phyloP scores from a whole-genome alignment of 176 grass and related monocot species.

The Saccharum spontaneum region DNA sequence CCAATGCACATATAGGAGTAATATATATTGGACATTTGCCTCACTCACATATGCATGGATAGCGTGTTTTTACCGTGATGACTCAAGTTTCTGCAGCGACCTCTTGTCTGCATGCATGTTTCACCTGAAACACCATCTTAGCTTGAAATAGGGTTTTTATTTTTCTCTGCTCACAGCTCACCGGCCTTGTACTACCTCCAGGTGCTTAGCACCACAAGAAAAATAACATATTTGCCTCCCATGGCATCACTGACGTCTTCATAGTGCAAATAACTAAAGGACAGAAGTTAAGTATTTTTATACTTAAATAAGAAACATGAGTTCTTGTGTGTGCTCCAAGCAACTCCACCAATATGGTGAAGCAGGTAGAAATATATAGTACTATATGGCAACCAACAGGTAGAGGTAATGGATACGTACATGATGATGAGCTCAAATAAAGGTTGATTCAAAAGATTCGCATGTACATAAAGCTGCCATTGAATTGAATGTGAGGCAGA shows the following conservation, averaged over 20 bases:
- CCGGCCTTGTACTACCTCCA: neutral
- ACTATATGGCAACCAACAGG: neutral
- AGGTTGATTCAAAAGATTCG: slow-evolving; percentile 22
- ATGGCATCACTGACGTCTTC: neutral
- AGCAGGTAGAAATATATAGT: neutral
- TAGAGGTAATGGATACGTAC: neutral
- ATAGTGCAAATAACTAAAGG: neutral
- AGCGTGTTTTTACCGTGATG: too few relatives aligned
- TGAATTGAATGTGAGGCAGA: slow-evolving; percentile 16
- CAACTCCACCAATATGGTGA: neutral
- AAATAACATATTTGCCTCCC: neutral
- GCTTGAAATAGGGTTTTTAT: neutral
- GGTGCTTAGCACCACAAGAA: neutral
- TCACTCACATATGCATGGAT: too few relatives aligned
- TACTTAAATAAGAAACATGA: neutral
- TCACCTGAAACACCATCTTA: neutral
- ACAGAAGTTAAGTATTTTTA: neutral
- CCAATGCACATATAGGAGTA: neutral
- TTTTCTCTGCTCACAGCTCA: neutral
- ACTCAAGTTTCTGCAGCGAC: neutral
- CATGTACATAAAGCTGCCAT: slow-evolving; percentile 25
- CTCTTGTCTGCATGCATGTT: neutral
- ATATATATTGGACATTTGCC: neutral
- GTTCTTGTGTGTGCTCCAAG: neutral
- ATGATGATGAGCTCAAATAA: slow-evolving; percentile 3